A percentile compares a stretch with the other conserved stretches of the same genome.
phyloP scores from a whole-genome alignment of 140 eudicot species.

The Anethum foeniculum region DNA sequence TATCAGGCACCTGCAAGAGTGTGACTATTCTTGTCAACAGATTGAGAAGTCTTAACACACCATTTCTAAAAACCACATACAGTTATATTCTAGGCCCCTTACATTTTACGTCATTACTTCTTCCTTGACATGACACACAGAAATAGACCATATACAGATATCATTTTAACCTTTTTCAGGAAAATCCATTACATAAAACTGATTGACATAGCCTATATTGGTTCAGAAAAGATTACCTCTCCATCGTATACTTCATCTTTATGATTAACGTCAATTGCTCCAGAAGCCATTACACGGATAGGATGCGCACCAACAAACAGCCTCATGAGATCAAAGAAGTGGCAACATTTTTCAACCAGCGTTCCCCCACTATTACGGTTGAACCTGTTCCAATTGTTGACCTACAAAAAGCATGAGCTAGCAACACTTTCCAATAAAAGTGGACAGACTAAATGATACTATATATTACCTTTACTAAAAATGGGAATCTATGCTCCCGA shows the following conservation, averaged over 20 bases:
- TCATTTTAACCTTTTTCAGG: not conserved
- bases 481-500: conserved; percentile 90
- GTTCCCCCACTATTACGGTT: conserved; percentile 93
- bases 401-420: conserved; percentile 35
- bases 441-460: not conserved
- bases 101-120: not conserved
- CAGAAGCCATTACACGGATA: conserved; percentile 95
- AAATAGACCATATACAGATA: not conserved
- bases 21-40: not conserved
- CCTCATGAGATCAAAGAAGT: conserved; percentile 95
- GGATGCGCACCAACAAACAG: conserved; percentile 86
- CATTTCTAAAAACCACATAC: not conserved
- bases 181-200: not conserved
- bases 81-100: not conserved
- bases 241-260: conserved; percentile 92
- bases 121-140: not conserved
- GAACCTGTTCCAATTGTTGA: conserved; percentile 88
- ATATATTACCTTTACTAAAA: conserved; percentile 66
- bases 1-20: conserved; percentile 73
- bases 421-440: conserved; percentile 3
- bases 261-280: conserved; percentile 86
- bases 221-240: conserved; percentile 35
- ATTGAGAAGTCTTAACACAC: not conserved
- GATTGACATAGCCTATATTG: not conserved
- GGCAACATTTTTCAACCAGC: conserved; percentile 96